These are phyloP conservation scores for Penicillium brevicompactum DNA, from an alignment of 2,329 filamentous ascomycete genomes.

Conservation along the genomic window DNA sequence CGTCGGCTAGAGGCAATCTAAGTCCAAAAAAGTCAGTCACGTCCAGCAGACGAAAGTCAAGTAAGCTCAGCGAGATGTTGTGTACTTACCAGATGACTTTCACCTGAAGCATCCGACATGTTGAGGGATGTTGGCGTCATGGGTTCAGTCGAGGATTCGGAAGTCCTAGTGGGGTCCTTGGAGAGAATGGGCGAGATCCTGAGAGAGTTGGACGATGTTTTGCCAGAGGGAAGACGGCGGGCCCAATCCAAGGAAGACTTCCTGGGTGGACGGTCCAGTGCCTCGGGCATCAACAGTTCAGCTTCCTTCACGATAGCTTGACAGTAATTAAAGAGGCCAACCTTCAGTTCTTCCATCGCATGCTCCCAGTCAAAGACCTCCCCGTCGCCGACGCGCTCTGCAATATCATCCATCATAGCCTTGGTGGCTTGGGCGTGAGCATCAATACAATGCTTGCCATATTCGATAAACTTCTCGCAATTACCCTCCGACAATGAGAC, in stretches of 20 bases:
- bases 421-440: constrained; percentile 3
- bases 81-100: not conserved
- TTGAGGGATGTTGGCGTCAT: not conserved
- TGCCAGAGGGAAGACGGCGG: not conserved
- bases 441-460: constrained; percentile 3
- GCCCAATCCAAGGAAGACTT: not conserved
- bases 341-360: constrained; percentile 7
- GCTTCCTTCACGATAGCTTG: constrained; percentile 1
- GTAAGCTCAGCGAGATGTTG: not conserved
- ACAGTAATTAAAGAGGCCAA: constrained; percentile 27
- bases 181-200: not conserved
- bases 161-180: not conserved
- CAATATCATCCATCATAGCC: constrained; percentile 2
- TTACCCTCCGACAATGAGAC: not conserved
- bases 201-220: not conserved
- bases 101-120: not conserved
- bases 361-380: constrained; percentile 1
- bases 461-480: not conserved
- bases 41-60: not conserved
- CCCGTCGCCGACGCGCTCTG: not conserved
- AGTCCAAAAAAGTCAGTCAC: not conserved
- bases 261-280: not conserved
- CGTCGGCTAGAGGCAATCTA: not conserved
- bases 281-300: not conserved
- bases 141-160: not conserved